A percentile compares a stretch with the other conserved stretches of the same genome.
Conservation (phyloP, 2,329 filamentous ascomycete species). For the Colletotrichum melonis region DNA sequence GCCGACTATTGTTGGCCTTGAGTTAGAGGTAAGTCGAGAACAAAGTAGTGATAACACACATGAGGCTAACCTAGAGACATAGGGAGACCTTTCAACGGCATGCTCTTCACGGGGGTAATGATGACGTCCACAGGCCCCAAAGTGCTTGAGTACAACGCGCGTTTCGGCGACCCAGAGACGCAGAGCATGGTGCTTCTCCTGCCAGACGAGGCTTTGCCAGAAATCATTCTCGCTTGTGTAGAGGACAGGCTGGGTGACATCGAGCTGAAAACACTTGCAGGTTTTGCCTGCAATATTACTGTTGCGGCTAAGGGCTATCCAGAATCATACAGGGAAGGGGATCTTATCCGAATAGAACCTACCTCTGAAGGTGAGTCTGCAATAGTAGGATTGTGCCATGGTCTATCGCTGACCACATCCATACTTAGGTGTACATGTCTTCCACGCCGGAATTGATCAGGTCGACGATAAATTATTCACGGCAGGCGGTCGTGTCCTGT, state of each 20-base stretch:
- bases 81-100: constrained; percentile 71
- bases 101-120: constrained; percentile 93
- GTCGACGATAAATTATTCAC: constrained; percentile 75
- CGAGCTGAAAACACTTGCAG: constrained; percentile 72
- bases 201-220: constrained; percentile 83
- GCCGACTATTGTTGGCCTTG: constrained; percentile 81
- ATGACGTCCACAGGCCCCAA: constrained; percentile 85
- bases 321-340: constrained; percentile 83
- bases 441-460: constrained; percentile 90
- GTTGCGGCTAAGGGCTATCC: constrained; percentile 94
- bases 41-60: not conserved
- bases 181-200: constrained; percentile 87
- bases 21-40: not conserved
- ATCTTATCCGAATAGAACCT: constrained; percentile 60
- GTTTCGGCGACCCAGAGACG: constrained; percentile 92
- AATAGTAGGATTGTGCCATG: no score
- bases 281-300: constrained; percentile 91
- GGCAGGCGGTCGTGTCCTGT: constrained; percentile 91
- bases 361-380: constrained; percentile 40
- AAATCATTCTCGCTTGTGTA: constrained; percentile 88
- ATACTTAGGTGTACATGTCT: constrained; percentile 71
- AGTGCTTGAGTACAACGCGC: constrained; percentile 92
- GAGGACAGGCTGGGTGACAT: constrained; percentile 79
- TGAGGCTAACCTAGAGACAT: not conserved
- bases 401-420: not conserved